phyloP scores from a whole-genome alignment of 352 stramenopile genomes.

The Globisporangium irregulare region DNA sequence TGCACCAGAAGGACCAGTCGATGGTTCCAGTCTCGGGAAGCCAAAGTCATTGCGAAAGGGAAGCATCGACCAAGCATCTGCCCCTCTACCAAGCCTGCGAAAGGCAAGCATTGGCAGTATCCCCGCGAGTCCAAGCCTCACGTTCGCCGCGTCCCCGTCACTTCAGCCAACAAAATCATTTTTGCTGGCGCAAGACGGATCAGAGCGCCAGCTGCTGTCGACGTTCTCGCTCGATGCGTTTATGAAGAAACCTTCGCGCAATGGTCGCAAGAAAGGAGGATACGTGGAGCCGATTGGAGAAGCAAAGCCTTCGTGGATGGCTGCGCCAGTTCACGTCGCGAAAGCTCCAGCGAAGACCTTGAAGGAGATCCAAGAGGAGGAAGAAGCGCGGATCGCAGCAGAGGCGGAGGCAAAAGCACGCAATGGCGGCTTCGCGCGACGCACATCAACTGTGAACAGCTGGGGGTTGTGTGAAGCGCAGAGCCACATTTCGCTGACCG shows the following conservation, averaged over 20 bases:
- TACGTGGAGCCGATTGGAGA: constrained; percentile 2
- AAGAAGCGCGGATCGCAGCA: constrained; percentile 34
- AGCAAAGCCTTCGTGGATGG: constrained; percentile 8
- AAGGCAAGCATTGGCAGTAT: constrained; percentile 22
- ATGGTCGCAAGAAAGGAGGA: constrained; percentile 19
- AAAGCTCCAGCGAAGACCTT: constrained; percentile 33
- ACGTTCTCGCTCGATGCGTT: constrained; percentile 67
- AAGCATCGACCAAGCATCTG: constrained; percentile 21
- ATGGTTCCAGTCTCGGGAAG: constrained; percentile 26
- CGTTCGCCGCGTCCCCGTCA: constrained; percentile 20
- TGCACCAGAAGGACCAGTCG: background rate
- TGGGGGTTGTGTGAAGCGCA: constrained; percentile 53
- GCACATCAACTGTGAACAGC: constrained; percentile 60
- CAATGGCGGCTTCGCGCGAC: constrained; percentile 29
- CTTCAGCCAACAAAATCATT: constrained; percentile 19
- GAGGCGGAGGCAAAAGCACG: constrained; percentile 49
- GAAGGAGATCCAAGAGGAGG: constrained; percentile 68
- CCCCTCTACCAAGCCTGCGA: constrained; percentile 17
- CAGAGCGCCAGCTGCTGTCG: constrained; percentile 36
- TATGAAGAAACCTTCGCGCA: constrained; percentile 47
- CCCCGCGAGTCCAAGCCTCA: constrained; percentile 32
- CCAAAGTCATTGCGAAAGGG: constrained; percentile 28
- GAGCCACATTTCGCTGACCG: constrained; percentile 51
- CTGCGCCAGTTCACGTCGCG: constrained; percentile 1
- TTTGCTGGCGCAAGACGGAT: constrained; percentile 47